Percentiles rank a stretch among this genome's conserved stretches.
phyloP scores from a whole-genome alignment of 129 eudicot species.

The Flaveria brownii region DNA sequence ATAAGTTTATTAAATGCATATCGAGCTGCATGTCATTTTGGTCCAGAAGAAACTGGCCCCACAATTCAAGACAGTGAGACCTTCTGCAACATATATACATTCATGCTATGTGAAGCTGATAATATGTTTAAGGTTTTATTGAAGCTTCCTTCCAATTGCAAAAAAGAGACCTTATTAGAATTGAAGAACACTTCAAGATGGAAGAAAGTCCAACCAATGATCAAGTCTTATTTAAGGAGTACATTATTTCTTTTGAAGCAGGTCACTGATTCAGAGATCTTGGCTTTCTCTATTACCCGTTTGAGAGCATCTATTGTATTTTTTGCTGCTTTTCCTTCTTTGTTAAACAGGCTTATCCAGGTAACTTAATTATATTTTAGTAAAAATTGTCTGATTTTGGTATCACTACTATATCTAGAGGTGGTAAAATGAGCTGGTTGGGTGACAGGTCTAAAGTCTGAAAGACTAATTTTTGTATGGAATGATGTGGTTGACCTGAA shows the following conservation, averaged over 20 bases:
- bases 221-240: conserved; percentile 80
- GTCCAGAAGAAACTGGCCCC: conserved; percentile 59
- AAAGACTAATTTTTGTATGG: not conserved
- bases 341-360: conserved; percentile 68
- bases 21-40: conserved; percentile 89
- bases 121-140: conserved; percentile 57
- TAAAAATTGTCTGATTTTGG: not conserved
- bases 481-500: not conserved
- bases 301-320: conserved; percentile 69
- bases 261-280: conserved; percentile 65
- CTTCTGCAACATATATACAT: conserved; percentile 55
- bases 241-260: conserved; percentile 78
- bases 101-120: conserved; percentile 78
- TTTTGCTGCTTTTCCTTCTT: conserved; percentile 78
- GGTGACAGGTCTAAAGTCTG: not conserved
- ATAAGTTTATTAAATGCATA: conserved; percentile 72
- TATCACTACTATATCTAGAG: conserved; percentile 4
- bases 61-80: conserved; percentile 58
- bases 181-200: conserved; percentile 69
- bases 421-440: not conserved
- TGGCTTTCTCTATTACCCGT: conserved; percentile 56
- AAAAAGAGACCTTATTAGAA: conserved; percentile 56
- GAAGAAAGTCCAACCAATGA: conserved; percentile 66
- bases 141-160: conserved; percentile 60
- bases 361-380: conserved; percentile 35